Conservation (phyloP, 441 rosid genomes). For the Gossypium davidsonii region DNA sequence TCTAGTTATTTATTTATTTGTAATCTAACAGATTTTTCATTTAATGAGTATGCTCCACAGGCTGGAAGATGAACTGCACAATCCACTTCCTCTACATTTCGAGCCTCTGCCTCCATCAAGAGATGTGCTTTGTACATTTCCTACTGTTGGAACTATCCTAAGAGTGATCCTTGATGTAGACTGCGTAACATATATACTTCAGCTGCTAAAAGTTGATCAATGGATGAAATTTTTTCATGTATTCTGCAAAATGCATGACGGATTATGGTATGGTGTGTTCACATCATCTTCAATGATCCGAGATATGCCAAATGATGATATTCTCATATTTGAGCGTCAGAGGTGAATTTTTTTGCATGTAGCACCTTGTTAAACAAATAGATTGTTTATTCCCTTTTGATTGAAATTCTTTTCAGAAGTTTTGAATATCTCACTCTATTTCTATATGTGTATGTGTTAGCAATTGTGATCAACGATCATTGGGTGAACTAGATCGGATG, state of each 20-base stretch:
- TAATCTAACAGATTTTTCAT: not conserved
- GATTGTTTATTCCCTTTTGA: not conserved
- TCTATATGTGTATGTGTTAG: conserved; percentile 27
- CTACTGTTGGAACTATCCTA: conserved; percentile 66
- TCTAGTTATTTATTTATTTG: not conserved
- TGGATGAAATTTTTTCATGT: conserved; percentile 61
- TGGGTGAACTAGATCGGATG: conserved; percentile 35
- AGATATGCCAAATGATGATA: conserved; percentile 34
- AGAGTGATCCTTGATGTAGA: conserved; percentile 38
- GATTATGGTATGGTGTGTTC: conserved; percentile 58
- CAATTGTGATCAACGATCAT: conserved; percentile 40
- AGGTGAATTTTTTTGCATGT: conserved; percentile 33
- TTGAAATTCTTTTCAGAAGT: not conserved
- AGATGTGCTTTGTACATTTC: conserved; percentile 53
- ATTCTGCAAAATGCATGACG: conserved; percentile 48
- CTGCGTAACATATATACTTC: conserved; percentile 29
- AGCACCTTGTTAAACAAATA: not conserved
- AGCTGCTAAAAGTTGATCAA: conserved; percentile 37
- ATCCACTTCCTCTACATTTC: conserved; percentile 42
- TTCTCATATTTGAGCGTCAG: conserved; percentile 29
- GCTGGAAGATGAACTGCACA: conserved; percentile 41
- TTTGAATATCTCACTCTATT: not conserved
- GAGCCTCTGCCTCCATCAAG: conserved; percentile 48
- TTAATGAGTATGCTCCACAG: conserved; percentile 19
- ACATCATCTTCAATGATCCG: conserved; percentile 42